Conservation (phyloP, 805 yeast genomes). For the Candida schatavii region DNA sequence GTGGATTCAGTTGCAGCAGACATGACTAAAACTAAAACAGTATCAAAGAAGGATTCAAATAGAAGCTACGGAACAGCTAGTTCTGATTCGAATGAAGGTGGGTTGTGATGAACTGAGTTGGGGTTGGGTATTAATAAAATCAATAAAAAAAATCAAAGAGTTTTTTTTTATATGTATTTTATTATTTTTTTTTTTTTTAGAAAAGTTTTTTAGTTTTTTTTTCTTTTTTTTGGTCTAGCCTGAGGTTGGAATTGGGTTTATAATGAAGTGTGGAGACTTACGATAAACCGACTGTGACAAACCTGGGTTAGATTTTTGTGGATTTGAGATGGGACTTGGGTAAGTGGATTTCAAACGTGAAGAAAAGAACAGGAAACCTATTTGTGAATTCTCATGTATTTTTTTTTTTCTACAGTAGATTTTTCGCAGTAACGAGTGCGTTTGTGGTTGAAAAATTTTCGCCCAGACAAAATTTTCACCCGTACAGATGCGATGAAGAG, state of each 20-base stretch:
- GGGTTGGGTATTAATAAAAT: no score
- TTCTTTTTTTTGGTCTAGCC: slow-evolving; percentile 7
- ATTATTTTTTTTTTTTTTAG: background rate
- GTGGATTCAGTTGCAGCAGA: slow-evolving; percentile 26
- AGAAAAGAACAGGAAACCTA: background rate
- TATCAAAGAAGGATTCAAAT: background rate
- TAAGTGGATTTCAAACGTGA: slow-evolving; percentile 3
- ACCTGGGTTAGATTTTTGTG: slow-evolving; percentile 3
- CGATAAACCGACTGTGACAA: background rate
- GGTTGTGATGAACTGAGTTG: background rate
- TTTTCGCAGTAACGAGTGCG: background rate
- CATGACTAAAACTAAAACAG: slow-evolving; percentile 13
- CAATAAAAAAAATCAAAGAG: background rate
- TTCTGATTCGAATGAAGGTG: background rate
- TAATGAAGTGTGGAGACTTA: background rate
- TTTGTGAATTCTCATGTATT: background rate
- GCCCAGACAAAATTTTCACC: background rate
- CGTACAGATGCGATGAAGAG: background rate
- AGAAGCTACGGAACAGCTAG: background rate
- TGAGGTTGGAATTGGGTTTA: background rate
- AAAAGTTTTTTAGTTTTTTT: background rate
- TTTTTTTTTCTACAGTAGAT: background rate
- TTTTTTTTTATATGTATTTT: background rate
- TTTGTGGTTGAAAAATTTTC: slow-evolving; percentile 5
- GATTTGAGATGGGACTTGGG: slow-evolving; percentile 1